Conservation (phyloP, 108 stramenopile genomes). For the Cyclotella baltica region DNA sequence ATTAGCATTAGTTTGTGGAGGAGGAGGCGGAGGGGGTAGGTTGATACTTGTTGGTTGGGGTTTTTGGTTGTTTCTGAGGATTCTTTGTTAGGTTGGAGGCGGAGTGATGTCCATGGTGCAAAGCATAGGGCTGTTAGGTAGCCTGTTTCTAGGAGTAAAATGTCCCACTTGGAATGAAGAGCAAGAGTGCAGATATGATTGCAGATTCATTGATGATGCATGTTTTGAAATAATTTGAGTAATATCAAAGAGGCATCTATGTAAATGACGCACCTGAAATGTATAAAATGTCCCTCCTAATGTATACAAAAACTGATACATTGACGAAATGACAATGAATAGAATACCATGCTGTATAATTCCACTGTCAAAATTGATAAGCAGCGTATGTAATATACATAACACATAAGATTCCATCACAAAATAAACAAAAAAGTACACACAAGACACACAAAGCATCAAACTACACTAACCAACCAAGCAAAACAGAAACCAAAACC, state of each 20-base stretch:
- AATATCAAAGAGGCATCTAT: no score
- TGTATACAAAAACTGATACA: slow-evolving; percentile 46
- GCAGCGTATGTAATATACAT: not conserved
- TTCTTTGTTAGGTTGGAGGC: not conserved
- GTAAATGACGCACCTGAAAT: slow-evolving; percentile 69
- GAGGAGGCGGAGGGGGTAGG: slow-evolving; percentile 63
- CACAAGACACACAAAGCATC: no score
- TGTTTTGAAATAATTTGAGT: no score
- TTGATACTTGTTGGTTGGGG: slow-evolving; percentile 6
- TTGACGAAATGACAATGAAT: slow-evolving; percentile 35
- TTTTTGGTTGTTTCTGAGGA: not conserved
- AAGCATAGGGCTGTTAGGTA: slow-evolving; percentile 53
- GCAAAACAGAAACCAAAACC: slow-evolving; percentile 31
- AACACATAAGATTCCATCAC: not conserved
- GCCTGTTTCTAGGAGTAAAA: slow-evolving; percentile 70
- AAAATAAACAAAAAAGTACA: not conserved
- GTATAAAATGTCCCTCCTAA: slow-evolving; percentile 61
- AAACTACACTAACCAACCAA: slow-evolving; percentile 27
- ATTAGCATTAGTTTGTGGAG: slow-evolving; percentile 83
- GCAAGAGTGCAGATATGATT: not conserved
- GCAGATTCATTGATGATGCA: no score
- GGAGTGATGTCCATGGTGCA: slow-evolving; percentile 50
- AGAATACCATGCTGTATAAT: slow-evolving; percentile 48
- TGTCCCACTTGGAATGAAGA: slow-evolving; percentile 64
- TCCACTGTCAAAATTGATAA: slow-evolving; percentile 18